These are phyloP conservation scores for Cryptomeria japonica DNA, from an alignment of 75 land plant genomes.

Conservation along the genomic window DNA sequence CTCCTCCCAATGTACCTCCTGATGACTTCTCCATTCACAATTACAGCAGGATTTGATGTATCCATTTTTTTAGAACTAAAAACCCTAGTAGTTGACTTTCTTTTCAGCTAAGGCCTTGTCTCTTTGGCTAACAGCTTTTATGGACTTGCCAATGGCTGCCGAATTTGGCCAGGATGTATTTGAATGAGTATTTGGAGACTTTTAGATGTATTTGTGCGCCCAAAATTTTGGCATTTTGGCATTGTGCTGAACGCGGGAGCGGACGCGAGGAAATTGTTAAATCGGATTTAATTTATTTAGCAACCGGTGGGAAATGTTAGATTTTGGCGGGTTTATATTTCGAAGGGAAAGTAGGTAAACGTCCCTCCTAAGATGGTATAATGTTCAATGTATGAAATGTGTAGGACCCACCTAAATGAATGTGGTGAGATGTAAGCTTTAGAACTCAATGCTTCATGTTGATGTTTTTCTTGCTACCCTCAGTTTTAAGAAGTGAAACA, in stretches of 20 bases:
- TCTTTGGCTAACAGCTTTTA: neutral
- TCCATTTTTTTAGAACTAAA: slow-evolving; percentile 43
- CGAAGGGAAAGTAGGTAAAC: neutral
- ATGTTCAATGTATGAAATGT: too few species aligned
- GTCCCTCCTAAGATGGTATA: too few species aligned
- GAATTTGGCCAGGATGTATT: neutral
- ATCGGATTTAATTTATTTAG: neutral
- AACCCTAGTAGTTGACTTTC: neutral
- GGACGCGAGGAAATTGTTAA: neutral
- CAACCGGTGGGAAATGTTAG: too few species aligned
- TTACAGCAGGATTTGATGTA: slow-evolving; percentile 74
- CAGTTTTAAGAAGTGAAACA: too few species aligned
- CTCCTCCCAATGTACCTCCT: slow-evolving; percentile 62
- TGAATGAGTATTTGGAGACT: neutral
- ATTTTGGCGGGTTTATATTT: neutral
- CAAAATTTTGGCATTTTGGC: neutral
- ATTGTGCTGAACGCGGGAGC: neutral
- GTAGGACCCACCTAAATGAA: too few species aligned
- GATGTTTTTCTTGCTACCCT: too few species aligned
- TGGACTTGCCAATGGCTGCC: neutral
- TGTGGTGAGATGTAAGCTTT: too few species aligned
- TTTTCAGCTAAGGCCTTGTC: neutral
- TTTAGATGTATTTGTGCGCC: neutral
- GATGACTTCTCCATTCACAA: slow-evolving; percentile 75
- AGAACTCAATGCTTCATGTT: too few species aligned